Conservation (phyloP, 208 protist species). For the Trypanosoma caninum region DNA sequence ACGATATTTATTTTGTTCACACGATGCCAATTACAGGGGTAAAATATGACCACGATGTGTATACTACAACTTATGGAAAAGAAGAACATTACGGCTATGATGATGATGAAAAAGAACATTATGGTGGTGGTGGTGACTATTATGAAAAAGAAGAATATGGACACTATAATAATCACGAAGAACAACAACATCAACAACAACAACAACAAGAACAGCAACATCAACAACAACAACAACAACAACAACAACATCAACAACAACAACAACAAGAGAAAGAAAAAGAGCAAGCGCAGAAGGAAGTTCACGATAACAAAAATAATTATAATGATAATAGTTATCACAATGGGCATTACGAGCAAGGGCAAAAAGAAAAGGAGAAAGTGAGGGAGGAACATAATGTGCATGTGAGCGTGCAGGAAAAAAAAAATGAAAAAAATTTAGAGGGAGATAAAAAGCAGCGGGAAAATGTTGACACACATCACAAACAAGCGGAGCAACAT, state of each 20-base stretch:
- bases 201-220: slow-evolving; percentile 29
- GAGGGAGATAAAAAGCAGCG: too few species aligned
- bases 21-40: slow-evolving; percentile 37
- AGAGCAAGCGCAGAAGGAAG: background rate
- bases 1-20: slow-evolving; percentile 82
- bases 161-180: background rate
- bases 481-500: too few species aligned
- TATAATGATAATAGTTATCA: background rate
- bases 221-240: slow-evolving; percentile 16
- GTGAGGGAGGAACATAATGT: too few species aligned
- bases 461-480: too few species aligned
- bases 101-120: slow-evolving; percentile 9
- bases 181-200: slow-evolving; percentile 21
- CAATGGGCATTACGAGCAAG: background rate
- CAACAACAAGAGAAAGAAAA: slow-evolving; percentile 29
- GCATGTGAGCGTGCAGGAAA: too few species aligned
- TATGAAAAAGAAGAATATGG: slow-evolving; percentile 1
- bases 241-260: slow-evolving; percentile 20
- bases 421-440: too few species aligned
- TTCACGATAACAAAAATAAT: background rate
- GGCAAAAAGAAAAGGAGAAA: too few species aligned
- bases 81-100: background rate
- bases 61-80: slow-evolving; percentile 5
- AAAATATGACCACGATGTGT: slow-evolving; percentile 66
- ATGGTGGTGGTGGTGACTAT: too few species aligned